phyloP scores from a whole-genome alignment of 306 rosid species.

The Sicyos baderoa region DNA sequence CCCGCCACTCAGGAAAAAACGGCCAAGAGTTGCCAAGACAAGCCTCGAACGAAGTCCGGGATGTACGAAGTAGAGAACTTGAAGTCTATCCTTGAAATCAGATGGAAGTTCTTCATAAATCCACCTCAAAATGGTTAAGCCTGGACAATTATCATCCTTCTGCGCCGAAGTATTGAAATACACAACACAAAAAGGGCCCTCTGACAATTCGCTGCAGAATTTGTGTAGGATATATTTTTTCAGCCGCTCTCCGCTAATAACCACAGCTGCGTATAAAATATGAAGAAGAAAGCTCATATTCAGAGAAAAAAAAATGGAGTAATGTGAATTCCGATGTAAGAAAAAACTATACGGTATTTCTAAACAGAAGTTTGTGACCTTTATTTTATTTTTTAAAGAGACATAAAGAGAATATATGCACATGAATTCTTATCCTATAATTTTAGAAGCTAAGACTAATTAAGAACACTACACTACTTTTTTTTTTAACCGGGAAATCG shows the following conservation, averaged over 20 bases:
- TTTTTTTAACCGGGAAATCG: too few relatives aligned
- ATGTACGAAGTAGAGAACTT: constrained; percentile 68
- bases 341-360: not conserved
- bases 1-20: constrained; percentile 87
- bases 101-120: constrained; percentile 80
- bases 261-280: constrained; percentile 42
- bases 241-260: constrained; percentile 70
- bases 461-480: too few relatives aligned
- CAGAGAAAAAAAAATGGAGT: too few relatives aligned
- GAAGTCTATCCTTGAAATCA: constrained; percentile 71
- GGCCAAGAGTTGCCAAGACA: constrained; percentile 72
- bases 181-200: constrained; percentile 71
- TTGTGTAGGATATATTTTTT: constrained; percentile 67
- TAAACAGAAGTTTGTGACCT: too few relatives aligned
- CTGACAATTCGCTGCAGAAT: constrained; percentile 57
- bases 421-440: too few relatives aligned
- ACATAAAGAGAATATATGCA: too few relatives aligned
- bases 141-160: constrained; percentile 88
- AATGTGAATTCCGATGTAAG: not conserved
- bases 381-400: too few relatives aligned
- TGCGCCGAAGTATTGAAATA: constrained; percentile 77
- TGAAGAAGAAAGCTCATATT: too few relatives aligned
- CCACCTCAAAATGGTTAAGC: constrained; percentile 88
- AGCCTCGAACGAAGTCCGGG: constrained; percentile 90
- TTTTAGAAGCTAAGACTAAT: too few relatives aligned